A percentile compares a stretch with the other conserved stretches of the same genome.
phyloP scores from a whole-genome alignment of 805 yeast species.

The Nakazawaea anatomiae region DNA sequence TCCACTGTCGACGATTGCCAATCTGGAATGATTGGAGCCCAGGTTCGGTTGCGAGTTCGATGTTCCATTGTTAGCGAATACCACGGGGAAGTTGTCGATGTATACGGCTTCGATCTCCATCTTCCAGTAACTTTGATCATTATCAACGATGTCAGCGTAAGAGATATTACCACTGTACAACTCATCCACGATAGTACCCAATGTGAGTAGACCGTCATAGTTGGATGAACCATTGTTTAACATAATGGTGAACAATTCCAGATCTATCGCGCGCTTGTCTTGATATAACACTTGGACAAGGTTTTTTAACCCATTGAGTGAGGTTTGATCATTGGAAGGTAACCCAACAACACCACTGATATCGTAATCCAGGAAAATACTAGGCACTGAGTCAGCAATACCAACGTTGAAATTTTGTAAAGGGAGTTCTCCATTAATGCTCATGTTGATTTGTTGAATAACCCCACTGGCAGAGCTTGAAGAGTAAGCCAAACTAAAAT shows the following conservation, averaged over 20 bases:
- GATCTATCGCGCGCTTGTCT: slow-evolving; percentile 25
- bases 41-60: neutral
- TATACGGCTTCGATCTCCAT: slow-evolving; percentile 32
- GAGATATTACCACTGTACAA: slow-evolving; percentile 35
- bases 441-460: slow-evolving; percentile 32
- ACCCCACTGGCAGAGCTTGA: slow-evolving; percentile 49
- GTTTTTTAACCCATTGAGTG: slow-evolving; percentile 28
- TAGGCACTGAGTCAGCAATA: slow-evolving; percentile 45
- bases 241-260: slow-evolving; percentile 38
- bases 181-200: slow-evolving; percentile 33
- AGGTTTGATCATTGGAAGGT: slow-evolving; percentile 35
- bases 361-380: slow-evolving; percentile 42
- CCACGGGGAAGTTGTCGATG: slow-evolving; percentile 27
- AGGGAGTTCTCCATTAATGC: slow-evolving; percentile 29
- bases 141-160: slow-evolving; percentile 30
- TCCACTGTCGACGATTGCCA: slow-evolving; percentile 58
- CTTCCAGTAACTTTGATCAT: slow-evolving; percentile 45
- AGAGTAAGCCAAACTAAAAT: slow-evolving; percentile 46
- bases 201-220: slow-evolving; percentile 36
- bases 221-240: slow-evolving; percentile 28
- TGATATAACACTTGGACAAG: slow-evolving; percentile 32
- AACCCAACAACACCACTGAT: slow-evolving; percentile 60
- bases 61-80: slow-evolving; percentile 21
- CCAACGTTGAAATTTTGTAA: slow-evolving; percentile 44
- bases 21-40: slow-evolving; percentile 20